Base-by-base conservation (phyloP, 2,329 filamentous ascomycete species). In the Penicillium sp. region DNA sequence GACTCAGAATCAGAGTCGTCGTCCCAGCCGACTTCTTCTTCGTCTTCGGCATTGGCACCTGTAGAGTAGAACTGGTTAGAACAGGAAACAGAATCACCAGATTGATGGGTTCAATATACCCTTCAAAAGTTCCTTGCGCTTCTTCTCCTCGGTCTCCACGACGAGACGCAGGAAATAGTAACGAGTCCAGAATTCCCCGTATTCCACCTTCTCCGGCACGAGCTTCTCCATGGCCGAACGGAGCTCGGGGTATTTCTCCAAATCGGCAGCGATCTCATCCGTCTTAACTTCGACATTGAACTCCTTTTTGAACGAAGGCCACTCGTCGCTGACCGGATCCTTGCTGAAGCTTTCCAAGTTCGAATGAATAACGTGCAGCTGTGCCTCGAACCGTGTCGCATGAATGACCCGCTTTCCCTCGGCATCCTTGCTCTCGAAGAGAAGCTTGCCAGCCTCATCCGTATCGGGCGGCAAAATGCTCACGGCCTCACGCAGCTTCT, bases 151-250 rank as follows among this genome's bases (percentile, higher is more conserved):
- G 24, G 87, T 90, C 73, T 97, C 91, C 55, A 98, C 86, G 15
- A 93, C 88, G 63, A 94, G 85, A 62, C 91, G 79, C 55, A 97
- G 73, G 74, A 95, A 98, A 68, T 97, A 97, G 71, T 98, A 98
- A 49, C 93, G 79, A 65, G 80, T 85, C 91, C 93, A 98, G 67
- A 98, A 98, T 45, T 85, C 80, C 45, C 76, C 78, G 63, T 98
- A 98, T 31, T 90, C 79, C n/a, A 96, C 87, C 59, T 82, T 80
- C 69, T 90, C 89, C 1, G 93, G 93, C n/a, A 98, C 93, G 48
- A 95, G 74, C 72, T 85, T 89, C 77, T 96, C 93, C 91, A 98
- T 97, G 0, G 89, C 89, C 24, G 78, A 72, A 59, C 90, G 78
- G 60, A 98, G 73, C 69, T 97, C 91, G 9, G 84, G 81, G 63